phyloP scores from a whole-genome alignment of 768 basidiomycete species.

The Leucosporidium scottii region DNA sequence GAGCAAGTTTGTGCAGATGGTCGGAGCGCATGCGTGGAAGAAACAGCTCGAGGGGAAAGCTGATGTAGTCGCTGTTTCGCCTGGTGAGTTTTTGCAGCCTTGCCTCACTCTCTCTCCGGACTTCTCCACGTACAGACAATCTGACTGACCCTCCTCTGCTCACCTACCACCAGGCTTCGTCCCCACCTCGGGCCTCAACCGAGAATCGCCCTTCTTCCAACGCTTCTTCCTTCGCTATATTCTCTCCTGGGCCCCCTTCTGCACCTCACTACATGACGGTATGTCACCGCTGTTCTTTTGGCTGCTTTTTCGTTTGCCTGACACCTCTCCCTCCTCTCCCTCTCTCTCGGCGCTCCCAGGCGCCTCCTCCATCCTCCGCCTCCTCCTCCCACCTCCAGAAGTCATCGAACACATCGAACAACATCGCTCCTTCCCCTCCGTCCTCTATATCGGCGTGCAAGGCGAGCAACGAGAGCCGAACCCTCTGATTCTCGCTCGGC shows the following conservation, averaged over 20 bases:
- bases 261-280: slow-evolving; percentile 24
- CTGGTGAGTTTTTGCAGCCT: slow-evolving; percentile 9
- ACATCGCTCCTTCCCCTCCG: too few relatives aligned
- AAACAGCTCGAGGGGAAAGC: background rate
- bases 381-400: too few relatives aligned
- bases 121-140: too few relatives aligned
- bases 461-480: too few relatives aligned
- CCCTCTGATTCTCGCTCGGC: too few relatives aligned
- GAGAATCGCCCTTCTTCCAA: slow-evolving; percentile 4
- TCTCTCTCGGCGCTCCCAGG: too few relatives aligned
- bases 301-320: background rate
- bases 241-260: slow-evolving; percentile 24
- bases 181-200: slow-evolving; percentile 27
- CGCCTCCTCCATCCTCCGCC: too few relatives aligned
- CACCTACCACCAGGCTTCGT: slow-evolving; percentile 29
- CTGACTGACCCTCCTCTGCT: too few relatives aligned
- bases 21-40: background rate
- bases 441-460: too few relatives aligned
- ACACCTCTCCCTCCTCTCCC: background rate
- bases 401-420: too few relatives aligned
- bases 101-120: too few relatives aligned
- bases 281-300: background rate
- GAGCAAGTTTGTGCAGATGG: slow-evolving; percentile 7
- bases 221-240: slow-evolving; percentile 16
- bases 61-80: slow-evolving; percentile 18